Evolutionary conservation across 495 filamentous ascomycete genomes (phyloP).

Genomic region (Podospora australis): DNA sequence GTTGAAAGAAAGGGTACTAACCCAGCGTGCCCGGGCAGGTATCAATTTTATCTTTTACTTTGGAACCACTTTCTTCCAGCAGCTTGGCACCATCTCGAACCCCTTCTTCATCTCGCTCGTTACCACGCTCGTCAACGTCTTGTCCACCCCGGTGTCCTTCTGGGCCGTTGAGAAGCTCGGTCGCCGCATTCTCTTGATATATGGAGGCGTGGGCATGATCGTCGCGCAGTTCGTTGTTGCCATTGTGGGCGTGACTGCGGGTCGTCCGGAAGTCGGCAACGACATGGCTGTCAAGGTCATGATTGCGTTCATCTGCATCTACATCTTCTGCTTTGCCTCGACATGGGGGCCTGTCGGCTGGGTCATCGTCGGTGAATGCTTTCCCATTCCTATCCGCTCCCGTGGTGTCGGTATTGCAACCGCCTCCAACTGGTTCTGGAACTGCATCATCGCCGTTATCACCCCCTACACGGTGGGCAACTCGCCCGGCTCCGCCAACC

Average conservation of each 20-base stretch:
- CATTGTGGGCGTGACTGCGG: conserved; percentile 58
- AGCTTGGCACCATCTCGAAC: conserved; percentile 61
- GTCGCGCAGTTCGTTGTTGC: conserved; percentile 77
- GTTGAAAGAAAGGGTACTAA: neutral
- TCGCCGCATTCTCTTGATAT: conserved; percentile 70
- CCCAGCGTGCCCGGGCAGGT: conserved; percentile 32
- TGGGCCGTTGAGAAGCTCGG: conserved; percentile 73
- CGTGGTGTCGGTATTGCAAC: conserved; percentile 74
- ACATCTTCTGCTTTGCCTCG: conserved; percentile 74
- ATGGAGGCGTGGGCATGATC: conserved; percentile 70
- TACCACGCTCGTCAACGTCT: conserved; percentile 78
- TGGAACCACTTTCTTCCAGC: conserved; percentile 70
- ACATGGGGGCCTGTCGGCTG: conserved; percentile 75
- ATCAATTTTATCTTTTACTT: conserved; percentile 94
- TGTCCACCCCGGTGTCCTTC: conserved; percentile 74
- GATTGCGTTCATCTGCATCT: conserved; percentile 75
- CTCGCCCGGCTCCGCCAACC: conserved; percentile 59
- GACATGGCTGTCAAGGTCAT: conserved; percentile 54
- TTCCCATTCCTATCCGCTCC: conserved; percentile 75
- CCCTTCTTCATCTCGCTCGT: conserved; percentile 76
- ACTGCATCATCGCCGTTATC: conserved; percentile 65
- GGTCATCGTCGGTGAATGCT: conserved; percentile 82
- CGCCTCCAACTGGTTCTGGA: conserved; percentile 84
- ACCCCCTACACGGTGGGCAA: conserved; percentile 68
- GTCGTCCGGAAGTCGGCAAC: conserved; percentile 37